Base-by-base conservation (phyloP, 2,329 filamentous ascomycete genomes). In the Exophiala viscosa region DNA sequence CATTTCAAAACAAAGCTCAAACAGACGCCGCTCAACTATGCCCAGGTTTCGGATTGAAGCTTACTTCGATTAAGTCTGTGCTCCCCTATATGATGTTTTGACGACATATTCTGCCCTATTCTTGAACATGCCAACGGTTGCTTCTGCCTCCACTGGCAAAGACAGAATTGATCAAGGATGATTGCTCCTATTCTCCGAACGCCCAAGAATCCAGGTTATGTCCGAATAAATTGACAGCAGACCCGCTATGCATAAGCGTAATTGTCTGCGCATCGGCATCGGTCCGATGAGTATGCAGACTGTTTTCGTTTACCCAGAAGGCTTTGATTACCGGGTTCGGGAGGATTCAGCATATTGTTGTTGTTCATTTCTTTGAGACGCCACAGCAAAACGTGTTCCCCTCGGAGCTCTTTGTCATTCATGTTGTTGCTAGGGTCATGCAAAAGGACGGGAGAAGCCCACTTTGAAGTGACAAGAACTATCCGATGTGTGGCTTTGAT, bases 1-100 rank as follows among this genome's bases (percentile, higher is more conserved):
- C 36, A 49, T 54, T 57, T 50, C 53, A 48, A 61, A 62, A 62
- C 60, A 58, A 45, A 42, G 54, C 52, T 62, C 55, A 60, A 62
- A 62, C 60, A 60, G 48, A 46, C 58, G 60, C 58, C 53, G 53
- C 44, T 54, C 36, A 58, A 34, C 20, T 17, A 40, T 32, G 36
- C 13, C 33, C 48, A 28, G 46, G 45, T 59, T 56, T 43, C 43
- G 44, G 7, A 18, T 47, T 7, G 41, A 38, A 23, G 11, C 40
- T 40, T 43, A 35, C 18, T 46, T 46, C 34, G 23, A 42, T 23
- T n/a, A 28, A 42, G 18, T 23, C 40, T 5, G 40, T 42, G 7
- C 14, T 42, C 18, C 18, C 28, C 20, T 7, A 1, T 36, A 36
- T 36, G 34, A 36, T 36, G 34, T 13, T 20, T 28, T 38, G 17